phyloP scores from a whole-genome alignment of 345 rosid genomes.

The Bretschneidera sinensis region DNA sequence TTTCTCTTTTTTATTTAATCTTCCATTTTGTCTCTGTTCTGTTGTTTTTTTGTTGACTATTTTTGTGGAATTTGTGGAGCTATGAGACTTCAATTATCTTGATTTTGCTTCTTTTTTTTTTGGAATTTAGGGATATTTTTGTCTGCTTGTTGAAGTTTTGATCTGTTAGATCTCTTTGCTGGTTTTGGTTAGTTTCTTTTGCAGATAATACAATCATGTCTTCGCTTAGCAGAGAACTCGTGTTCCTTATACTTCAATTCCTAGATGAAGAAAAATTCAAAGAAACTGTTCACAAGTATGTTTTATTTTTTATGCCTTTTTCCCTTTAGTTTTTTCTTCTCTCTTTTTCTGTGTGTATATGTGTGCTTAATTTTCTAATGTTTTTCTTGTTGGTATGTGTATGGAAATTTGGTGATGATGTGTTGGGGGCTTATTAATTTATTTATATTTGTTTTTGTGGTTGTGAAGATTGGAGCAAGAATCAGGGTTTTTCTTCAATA shows the following conservation, averaged over 20 bases:
- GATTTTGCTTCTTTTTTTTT: background rate
- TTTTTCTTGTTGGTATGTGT: background rate
- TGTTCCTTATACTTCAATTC: conserved; percentile 84
- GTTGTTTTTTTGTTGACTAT: background rate
- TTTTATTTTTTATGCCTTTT: background rate
- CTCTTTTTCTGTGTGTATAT: background rate
- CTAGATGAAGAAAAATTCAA: conserved; percentile 85
- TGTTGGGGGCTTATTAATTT: conserved; percentile 4
- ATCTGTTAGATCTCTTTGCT: conserved; percentile 30
- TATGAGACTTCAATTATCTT: background rate
- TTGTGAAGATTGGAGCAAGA: conserved; percentile 69
- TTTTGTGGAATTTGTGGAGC: background rate
- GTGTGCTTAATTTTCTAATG: background rate
- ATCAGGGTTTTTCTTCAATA: conserved; percentile 79
- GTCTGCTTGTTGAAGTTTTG: conserved; percentile 8
- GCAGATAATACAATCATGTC: conserved; percentile 46
- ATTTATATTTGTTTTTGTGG: conserved; percentile 7
- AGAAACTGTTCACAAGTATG: conserved; percentile 71
- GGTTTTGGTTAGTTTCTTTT: conserved; percentile 14
- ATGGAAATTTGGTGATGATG: conserved; percentile 5
- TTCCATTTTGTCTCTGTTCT: background rate
- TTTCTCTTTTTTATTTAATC: conserved; percentile 6
- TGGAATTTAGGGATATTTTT: background rate
- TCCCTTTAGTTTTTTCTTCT: too few species aligned
- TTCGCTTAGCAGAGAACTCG: conserved; percentile 82